Conservation (phyloP, 2,329 filamentous ascomycete genomes). For the Fusarium brevicatenulatum region DNA sequence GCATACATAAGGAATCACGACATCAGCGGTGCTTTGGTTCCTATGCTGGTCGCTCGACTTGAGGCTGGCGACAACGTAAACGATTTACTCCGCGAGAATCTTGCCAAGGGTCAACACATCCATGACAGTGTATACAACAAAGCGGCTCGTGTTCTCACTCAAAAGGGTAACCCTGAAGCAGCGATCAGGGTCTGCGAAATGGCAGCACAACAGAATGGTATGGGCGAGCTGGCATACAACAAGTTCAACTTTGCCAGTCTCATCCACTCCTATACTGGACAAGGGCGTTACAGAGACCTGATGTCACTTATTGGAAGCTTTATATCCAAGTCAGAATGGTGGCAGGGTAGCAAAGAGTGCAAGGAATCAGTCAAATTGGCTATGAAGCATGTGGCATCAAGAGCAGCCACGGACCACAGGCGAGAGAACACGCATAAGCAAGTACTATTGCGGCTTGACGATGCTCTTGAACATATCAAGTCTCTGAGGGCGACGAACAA, state of each 20-base stretch:
- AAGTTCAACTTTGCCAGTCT: constrained; percentile 53
- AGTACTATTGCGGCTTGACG: constrained; percentile 36
- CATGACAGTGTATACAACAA: constrained; percentile 52
- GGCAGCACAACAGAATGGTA: constrained; percentile 52
- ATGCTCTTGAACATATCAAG: constrained; percentile 41
- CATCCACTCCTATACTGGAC: constrained; percentile 48
- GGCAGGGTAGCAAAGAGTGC: constrained; percentile 51
- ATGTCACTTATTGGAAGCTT: constrained; percentile 47
- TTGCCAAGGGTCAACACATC: constrained; percentile 45
- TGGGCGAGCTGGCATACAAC: constrained; percentile 50
- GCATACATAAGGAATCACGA: constrained; percentile 56
- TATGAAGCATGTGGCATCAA: constrained; percentile 49
- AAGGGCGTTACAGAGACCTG: constrained; percentile 47
- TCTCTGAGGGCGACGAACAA: constrained; percentile 26
- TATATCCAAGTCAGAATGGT: constrained; percentile 47
- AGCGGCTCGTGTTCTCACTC: constrained; percentile 47
- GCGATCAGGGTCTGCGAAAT: constrained; percentile 49
- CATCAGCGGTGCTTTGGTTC: constrained; percentile 53
- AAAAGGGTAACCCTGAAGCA: constrained; percentile 44
- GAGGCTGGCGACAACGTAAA: constrained; percentile 46
- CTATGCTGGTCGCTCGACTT: constrained; percentile 53
- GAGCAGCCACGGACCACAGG: constrained; percentile 26
- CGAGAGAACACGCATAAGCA: constrained; percentile 36
- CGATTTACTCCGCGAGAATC: constrained; percentile 43
- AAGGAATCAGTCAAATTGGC: constrained; percentile 53